These are phyloP conservation scores for Eutypa lata DNA, from an alignment of 2,329 filamentous ascomycete genomes.

Conservation along the genomic window DNA sequence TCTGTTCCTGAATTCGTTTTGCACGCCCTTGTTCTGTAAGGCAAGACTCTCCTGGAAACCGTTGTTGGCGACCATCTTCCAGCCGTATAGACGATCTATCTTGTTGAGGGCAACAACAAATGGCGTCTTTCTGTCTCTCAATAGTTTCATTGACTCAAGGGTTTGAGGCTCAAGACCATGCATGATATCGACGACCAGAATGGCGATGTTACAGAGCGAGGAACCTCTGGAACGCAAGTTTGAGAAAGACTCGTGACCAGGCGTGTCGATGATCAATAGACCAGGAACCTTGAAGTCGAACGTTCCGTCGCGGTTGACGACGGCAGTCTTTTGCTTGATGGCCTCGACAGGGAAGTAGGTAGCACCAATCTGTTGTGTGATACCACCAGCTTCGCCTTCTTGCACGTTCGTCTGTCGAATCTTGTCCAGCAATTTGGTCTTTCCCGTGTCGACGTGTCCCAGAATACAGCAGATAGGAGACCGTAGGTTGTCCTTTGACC, in stretches of 20 bases:
- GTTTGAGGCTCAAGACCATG: slow-evolving; percentile 98
- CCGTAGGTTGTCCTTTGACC: slow-evolving; percentile 90
- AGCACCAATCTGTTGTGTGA: slow-evolving; percentile 98
- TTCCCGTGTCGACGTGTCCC: slow-evolving; percentile 98
- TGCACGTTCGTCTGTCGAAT: slow-evolving; percentile 98
- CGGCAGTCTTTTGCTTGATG: slow-evolving; percentile 84
- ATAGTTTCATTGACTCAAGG: slow-evolving; percentile 91
- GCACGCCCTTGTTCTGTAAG: slow-evolving; percentile 87
- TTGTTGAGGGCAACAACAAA: slow-evolving; percentile 99
- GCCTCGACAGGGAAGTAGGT: slow-evolving; percentile 98
- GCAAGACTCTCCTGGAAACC: slow-evolving; percentile 91
- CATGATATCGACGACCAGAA: slow-evolving; percentile 99
- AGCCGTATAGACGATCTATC: slow-evolving; percentile 98
- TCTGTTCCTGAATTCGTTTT: slow-evolving; percentile 90
- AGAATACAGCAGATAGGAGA: slow-evolving; percentile 99
- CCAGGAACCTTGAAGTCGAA: slow-evolving; percentile 98
- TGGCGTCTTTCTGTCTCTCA: slow-evolving; percentile 90
- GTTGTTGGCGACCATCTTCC: slow-evolving; percentile 99
- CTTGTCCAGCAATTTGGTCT: slow-evolving; percentile 99
- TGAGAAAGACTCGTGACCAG: slow-evolving; percentile 99
- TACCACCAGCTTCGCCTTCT: slow-evolving; percentile 98
- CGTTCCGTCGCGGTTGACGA: slow-evolving; percentile 84
- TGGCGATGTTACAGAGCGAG: slow-evolving; percentile 98
- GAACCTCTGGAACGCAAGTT: slow-evolving; percentile 96
- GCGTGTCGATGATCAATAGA: slow-evolving; percentile 94